Conservation (phyloP, 1,284 basidiomycete genomes). For the Cryptococcus wingfieldii region DNA sequence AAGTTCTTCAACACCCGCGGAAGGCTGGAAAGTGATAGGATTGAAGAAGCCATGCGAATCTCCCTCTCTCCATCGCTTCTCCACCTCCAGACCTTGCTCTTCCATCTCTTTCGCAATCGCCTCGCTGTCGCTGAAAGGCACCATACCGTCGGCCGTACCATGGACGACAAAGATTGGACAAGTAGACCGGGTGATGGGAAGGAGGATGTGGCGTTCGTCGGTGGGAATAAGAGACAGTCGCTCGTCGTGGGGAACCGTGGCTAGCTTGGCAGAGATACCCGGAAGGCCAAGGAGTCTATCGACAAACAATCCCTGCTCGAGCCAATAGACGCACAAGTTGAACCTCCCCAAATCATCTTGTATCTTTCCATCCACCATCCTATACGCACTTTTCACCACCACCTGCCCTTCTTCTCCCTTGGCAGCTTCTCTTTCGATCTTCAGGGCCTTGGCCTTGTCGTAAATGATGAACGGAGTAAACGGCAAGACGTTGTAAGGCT, state of each 20-base stretch:
- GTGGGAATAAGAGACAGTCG: slow-evolving; percentile 2
- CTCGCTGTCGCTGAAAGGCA: slow-evolving; percentile 1
- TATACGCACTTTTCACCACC: not conserved
- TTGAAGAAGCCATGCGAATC: slow-evolving; percentile 4
- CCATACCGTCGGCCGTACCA: slow-evolving; percentile 6
- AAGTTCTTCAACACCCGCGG: too few relatives aligned
- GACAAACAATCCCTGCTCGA: slow-evolving; percentile 1
- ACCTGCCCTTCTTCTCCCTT: not conserved
- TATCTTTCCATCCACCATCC: not conserved
- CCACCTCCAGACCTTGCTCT: not conserved
- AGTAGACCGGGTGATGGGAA: not conserved
- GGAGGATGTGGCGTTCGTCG: not conserved
- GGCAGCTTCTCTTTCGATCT: not conserved
- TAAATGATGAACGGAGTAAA: not conserved
- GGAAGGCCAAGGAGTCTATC: slow-evolving; percentile 4
- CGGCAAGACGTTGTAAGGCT: not conserved
- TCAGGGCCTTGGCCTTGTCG: not conserved
- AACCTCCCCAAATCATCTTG: not conserved
- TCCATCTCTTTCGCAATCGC: slow-evolving; percentile 1
- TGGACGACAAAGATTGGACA: slow-evolving; percentile 3
- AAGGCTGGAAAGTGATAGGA: too few relatives aligned
- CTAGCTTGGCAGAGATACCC: slow-evolving; percentile 4
- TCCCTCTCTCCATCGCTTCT: slow-evolving; percentile 7
- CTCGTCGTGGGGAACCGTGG: slow-evolving; percentile 1
- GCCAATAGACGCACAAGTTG: slow-evolving; percentile 1